A percentile compares a stretch with the other conserved stretches of the same genome.
Evolutionary conservation across 345 rosid genomes (phyloP).

Genomic region (Reutealis trisperma): DNA sequence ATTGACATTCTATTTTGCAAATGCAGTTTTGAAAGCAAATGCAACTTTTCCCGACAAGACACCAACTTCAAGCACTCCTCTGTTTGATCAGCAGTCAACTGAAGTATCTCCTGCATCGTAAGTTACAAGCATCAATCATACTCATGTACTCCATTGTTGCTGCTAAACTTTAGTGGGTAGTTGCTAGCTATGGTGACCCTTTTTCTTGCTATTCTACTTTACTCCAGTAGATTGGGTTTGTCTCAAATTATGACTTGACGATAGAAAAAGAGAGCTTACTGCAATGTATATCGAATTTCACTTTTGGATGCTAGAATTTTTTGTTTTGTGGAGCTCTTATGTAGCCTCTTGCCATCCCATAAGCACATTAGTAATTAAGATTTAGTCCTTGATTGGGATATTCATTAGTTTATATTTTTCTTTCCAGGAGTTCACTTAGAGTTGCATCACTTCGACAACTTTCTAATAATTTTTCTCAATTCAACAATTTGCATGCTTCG

Average conservation of each 20-base stretch:
- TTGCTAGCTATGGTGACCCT: neutral
- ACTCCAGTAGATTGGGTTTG: conserved; percentile 1
- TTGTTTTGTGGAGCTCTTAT: neutral
- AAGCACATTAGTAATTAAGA: neutral
- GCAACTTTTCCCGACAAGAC: conserved; percentile 71
- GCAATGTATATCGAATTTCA: neutral
- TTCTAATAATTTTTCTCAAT: conserved; percentile 79
- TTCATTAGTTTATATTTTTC: conserved; percentile 8
- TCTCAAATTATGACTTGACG: neutral
- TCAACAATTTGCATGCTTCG: conserved; percentile 70
- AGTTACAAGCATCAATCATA: conserved; percentile 26
- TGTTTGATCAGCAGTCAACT: conserved; percentile 65
- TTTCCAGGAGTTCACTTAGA: conserved; percentile 67
- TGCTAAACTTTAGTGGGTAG: neutral
- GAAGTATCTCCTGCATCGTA: conserved; percentile 71
- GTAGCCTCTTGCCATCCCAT: neutral
- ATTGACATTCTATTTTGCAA: neutral
- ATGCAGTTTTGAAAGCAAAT: conserved; percentile 83
- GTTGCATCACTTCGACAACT: conserved; percentile 78
- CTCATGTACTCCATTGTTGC: neutral
- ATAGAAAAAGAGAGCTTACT: neutral
- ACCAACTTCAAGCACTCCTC: conserved; percentile 58
- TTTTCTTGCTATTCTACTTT: neutral
- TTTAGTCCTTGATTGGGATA: neutral
- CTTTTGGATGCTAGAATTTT: neutral